A percentile compares a stretch with the other conserved stretches of the same genome.
phyloP scores from a whole-genome alignment of 805 yeast species.

The Lipomyces lipofer region DNA sequence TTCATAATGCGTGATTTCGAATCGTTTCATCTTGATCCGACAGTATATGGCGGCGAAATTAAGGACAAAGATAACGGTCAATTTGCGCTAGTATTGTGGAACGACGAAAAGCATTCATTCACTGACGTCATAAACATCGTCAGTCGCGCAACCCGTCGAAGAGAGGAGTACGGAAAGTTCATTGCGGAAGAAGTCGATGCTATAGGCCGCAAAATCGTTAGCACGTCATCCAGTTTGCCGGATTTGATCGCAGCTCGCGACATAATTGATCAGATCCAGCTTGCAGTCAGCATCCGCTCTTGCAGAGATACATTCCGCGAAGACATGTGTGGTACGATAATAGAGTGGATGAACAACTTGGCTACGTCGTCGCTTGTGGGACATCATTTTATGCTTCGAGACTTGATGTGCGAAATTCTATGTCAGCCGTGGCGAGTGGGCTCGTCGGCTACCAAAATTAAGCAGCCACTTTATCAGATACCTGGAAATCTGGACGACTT shows the following conservation, averaged over 20 bases:
- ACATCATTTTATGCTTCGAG: conserved; percentile 49
- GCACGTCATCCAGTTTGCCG: conserved; percentile 54
- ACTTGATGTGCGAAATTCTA: conserved; percentile 57
- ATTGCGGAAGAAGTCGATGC: conserved; percentile 62
- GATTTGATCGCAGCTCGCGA: conserved; percentile 55
- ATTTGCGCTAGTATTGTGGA: conserved; percentile 56
- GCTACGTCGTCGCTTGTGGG: conserved; percentile 56
- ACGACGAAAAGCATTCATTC: conserved; percentile 76
- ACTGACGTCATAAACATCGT: conserved; percentile 71
- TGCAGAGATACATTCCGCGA: conserved; percentile 73
- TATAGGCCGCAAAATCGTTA: conserved; percentile 69
- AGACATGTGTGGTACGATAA: conserved; percentile 72
- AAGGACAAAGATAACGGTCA: conserved; percentile 20
- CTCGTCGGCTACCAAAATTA: conserved; percentile 32
- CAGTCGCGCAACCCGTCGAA: conserved; percentile 62
- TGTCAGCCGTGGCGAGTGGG: conserved; percentile 66
- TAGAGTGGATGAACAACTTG: conserved; percentile 64
- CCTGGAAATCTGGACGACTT: conserved; percentile 43
- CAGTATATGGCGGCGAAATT: conserved; percentile 48
- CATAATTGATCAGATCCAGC: conserved; percentile 61
- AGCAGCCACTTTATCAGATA: conserved; percentile 19
- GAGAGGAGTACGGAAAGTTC: conserved; percentile 67
- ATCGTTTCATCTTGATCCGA: conserved; percentile 43
- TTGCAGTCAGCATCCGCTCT: conserved; percentile 64
- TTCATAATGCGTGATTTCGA: conserved; percentile 18